Conservation (phyloP, 2,329 filamentous ascomycete species). For the Calonectria hongkongensis region DNA sequence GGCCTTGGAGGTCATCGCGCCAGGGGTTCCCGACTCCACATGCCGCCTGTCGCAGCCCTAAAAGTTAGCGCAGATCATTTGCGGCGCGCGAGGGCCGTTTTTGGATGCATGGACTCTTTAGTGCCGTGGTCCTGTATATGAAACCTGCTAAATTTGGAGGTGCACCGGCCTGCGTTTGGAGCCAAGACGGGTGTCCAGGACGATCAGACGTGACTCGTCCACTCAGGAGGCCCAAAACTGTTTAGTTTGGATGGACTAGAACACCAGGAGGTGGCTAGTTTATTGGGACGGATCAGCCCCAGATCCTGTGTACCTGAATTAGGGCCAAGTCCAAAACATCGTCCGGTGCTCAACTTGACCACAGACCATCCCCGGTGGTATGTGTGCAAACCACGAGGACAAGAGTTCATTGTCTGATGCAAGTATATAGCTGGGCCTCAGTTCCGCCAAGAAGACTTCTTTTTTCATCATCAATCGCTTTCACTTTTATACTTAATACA, state of each 20-base stretch:
- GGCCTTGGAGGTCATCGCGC: neutral
- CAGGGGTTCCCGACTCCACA: constrained; percentile 1
- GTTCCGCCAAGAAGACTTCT: neutral
- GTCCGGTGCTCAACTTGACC: neutral
- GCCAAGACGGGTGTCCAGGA: neutral
- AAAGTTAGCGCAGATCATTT: constrained; percentile 18
- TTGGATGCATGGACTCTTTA: neutral
- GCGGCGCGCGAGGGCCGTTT: neutral
- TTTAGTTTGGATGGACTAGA: neutral
- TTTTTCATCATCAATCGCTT: constrained; percentile 24
- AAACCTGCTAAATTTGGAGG: constrained; percentile 11
- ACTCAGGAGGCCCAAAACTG: neutral
- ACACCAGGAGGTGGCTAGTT: neutral
- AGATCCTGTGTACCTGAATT: constrained; percentile 5
- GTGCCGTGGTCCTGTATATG: neutral
- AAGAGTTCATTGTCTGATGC: neutral
- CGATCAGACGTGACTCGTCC: constrained; percentile 8
- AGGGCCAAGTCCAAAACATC: constrained; percentile 14
- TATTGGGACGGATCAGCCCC: neutral
- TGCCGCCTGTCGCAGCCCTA: neutral
- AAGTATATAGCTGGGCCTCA: constrained; percentile 9
- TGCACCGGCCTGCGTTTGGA: constrained; percentile 5
- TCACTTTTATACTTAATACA: constrained; percentile 14
- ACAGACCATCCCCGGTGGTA: neutral
- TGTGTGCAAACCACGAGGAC: neutral